Conservation (phyloP, 257 asterid genomes). For the Linderniella brevidens region DNA sequence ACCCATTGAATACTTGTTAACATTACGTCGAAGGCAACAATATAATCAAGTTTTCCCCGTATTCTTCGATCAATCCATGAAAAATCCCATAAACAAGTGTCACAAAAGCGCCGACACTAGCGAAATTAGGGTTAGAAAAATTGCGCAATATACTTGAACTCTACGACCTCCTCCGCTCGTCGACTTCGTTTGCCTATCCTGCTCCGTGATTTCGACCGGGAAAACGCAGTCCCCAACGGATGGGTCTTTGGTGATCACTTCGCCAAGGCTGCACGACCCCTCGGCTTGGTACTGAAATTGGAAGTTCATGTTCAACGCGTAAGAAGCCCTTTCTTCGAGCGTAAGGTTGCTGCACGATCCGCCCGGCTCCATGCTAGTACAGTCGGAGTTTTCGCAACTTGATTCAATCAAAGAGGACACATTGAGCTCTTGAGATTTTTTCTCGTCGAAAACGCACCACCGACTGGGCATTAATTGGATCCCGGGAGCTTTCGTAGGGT, state of each 20-base stretch:
- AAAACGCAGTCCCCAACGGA: constrained; percentile 16
- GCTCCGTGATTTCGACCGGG: constrained; percentile 20
- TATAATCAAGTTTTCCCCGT: too few species aligned
- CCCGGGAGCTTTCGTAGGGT: constrained; percentile 17
- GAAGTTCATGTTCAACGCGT: constrained; percentile 22
- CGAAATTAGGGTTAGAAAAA: too few species aligned
- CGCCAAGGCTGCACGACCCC: constrained; percentile 7
- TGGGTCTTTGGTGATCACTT: constrained; percentile 11
- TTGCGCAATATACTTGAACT: too few species aligned
- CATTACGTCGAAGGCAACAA: too few species aligned
- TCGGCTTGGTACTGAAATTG: constrained; percentile 15
- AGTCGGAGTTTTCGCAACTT: constrained; percentile 11
- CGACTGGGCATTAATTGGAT: constrained; percentile 22
- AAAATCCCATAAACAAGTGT: too few species aligned
- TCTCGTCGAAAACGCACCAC: constrained; percentile 23
- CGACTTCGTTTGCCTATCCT: too few species aligned
- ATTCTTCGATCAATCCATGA: too few species aligned
- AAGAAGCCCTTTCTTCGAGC: constrained; percentile 12
- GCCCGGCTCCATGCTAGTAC: constrained; percentile 14
- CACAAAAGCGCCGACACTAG: too few species aligned
- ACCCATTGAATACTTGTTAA: too few species aligned
- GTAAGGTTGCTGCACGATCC: constrained; percentile 17
- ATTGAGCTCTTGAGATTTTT: neutral
- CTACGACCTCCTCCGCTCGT: too few species aligned
- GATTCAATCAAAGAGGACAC: too few species aligned